These are phyloP conservation scores for Eucalyptus shirleyi DNA, from an alignment of 345 rosid species.

Conservation along the genomic window DNA sequence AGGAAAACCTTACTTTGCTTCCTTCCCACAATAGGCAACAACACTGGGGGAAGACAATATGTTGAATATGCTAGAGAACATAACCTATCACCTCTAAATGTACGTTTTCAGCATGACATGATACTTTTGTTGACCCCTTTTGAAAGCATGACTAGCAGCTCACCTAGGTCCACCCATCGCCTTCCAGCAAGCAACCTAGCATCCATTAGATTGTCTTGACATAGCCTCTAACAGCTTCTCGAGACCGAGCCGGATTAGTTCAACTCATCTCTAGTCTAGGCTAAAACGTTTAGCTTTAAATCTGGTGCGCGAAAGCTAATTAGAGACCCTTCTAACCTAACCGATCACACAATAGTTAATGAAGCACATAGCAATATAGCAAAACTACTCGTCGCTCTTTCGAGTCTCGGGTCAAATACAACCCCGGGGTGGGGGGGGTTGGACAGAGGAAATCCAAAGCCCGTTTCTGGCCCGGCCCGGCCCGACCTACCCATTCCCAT, in stretches of 20 bases:
- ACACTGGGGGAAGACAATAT: no score
- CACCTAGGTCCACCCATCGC: no score
- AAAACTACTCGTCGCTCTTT: neutral
- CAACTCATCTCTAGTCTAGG: neutral
- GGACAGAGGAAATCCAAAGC: neutral
- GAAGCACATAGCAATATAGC: neutral
- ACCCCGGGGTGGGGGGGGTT: rapidly evolving
- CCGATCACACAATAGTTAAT: neutral
- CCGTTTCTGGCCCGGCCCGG: neutral
- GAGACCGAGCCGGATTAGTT: neutral
- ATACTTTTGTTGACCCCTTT: no score
- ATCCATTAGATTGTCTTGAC: neutral
- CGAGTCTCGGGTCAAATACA: neutral
- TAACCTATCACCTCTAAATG: no score
- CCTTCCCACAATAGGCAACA: neutral
- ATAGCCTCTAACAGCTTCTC: neutral
- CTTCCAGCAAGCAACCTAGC: no score
- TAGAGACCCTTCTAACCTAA: neutral
- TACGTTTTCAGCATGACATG: no score
- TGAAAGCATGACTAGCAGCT: no score
- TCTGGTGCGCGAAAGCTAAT: neutral
- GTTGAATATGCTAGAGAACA: rapidly evolving
- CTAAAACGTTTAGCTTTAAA: neutral
- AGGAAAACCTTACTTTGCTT: neutral
- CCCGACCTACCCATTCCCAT: neutral